Conservation (phyloP, 2,329 filamentous ascomycete species). For the Didymella pomorum region DNA sequence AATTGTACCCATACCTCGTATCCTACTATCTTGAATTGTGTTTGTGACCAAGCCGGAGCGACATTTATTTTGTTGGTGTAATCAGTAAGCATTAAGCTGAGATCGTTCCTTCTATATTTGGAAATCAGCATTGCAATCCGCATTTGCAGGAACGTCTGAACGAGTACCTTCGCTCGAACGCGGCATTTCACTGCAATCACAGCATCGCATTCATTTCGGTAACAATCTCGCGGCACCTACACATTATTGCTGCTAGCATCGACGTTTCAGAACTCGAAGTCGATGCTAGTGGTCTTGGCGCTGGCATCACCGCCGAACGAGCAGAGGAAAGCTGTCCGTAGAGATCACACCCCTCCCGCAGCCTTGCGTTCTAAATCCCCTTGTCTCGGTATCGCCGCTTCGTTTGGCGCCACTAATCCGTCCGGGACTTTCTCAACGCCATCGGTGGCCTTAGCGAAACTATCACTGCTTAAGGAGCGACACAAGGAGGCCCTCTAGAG, state of each 20-base stretch:
- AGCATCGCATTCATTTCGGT: conserved; percentile 11
- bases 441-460: conserved; percentile 49
- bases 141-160: background rate
- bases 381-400: conserved; percentile 36
- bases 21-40: background rate
- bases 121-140: background rate
- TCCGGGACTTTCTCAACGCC: conserved; percentile 34
- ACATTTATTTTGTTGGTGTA: background rate
- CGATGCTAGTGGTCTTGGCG: conserved; percentile 33
- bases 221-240: conserved; percentile 22
- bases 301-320: conserved; percentile 15
- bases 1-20: background rate
- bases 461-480: conserved; percentile 40
- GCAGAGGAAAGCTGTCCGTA: conserved; percentile 31
- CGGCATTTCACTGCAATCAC: background rate
- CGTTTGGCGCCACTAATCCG: conserved; percentile 32
- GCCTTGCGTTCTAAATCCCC: conserved; percentile 30
- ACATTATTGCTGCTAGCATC: conserved; percentile 30
- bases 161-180: background rate
- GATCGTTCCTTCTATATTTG: conserved; percentile 10
- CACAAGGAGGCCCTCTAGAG: conserved; percentile 25
- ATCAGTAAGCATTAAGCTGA: conserved; percentile 18
- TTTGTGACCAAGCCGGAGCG: background rate
- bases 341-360: conserved; percentile 21
- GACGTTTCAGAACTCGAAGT: conserved; percentile 35